Evolutionary conservation across 208 protist genomes (phyloP).

Genomic region (Blechomonas ayalai): DNA sequence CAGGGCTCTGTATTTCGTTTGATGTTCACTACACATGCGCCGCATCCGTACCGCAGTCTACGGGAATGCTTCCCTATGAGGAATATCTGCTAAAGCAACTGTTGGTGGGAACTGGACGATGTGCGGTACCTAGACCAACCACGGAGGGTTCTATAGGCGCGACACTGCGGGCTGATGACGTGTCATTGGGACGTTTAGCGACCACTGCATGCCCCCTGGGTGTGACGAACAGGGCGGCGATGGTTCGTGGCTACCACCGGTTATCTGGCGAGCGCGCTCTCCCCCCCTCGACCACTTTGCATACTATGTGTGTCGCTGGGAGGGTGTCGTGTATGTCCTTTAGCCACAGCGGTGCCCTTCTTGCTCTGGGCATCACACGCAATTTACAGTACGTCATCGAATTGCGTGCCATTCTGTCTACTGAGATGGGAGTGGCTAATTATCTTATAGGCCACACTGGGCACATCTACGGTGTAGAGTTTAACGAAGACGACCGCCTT

Average conservation of each 20-base stretch:
- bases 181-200: slow-evolving; percentile 3
- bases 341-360: slow-evolving; percentile 18
- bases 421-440: slow-evolving; percentile 24
- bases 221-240: slow-evolving; percentile 10
- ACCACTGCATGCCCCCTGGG: slow-evolving; percentile 7
- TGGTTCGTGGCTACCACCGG: slow-evolving; percentile 29
- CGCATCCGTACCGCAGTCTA: slow-evolving; percentile 15
- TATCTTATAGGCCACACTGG: slow-evolving; percentile 43
- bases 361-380: slow-evolving; percentile 55
- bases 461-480: slow-evolving; percentile 55
- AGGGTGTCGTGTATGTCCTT: slow-evolving; percentile 57
- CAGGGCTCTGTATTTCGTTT: slow-evolving; percentile 16
- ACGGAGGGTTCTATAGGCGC: too few species aligned
- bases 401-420: slow-evolving; percentile 29
- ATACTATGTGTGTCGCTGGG: slow-evolving; percentile 37
- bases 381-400: slow-evolving; percentile 58
- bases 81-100: slow-evolving; percentile 55
- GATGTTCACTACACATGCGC: too few species aligned
- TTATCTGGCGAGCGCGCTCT: slow-evolving; percentile 45
- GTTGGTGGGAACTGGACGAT: slow-evolving; percentile 17
- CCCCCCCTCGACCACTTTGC: slow-evolving; percentile 36
- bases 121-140: slow-evolving; percentile 23
- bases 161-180: background rate
- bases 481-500: slow-evolving; percentile 33
- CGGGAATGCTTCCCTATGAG: slow-evolving; percentile 47